Base-by-base conservation (phyloP, 768 basidiomycete species). In the Russula lepida region DNA sequence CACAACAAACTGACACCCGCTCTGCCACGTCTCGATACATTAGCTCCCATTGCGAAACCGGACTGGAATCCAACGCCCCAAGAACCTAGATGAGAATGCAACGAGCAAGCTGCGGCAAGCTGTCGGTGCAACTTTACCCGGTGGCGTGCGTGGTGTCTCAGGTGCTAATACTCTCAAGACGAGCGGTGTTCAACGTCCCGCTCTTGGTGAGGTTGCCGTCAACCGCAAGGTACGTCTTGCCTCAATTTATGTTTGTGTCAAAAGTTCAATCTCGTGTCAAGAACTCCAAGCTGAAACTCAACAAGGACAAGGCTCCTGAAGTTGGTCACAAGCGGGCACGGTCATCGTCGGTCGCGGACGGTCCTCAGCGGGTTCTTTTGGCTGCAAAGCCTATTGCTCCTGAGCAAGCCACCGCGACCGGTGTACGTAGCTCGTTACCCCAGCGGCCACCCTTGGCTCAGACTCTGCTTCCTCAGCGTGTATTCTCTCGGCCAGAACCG, bases 21-120 rank as follows among this genome's bases (percentile, higher is more conserved):
- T 52, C 43, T 39, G 56, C 53, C 56, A 51, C 59, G 55, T 67
- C 41, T 53, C 9, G 17, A 8, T 43, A 33, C 19, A 43, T 48
- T 56, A 91, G 88, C 71, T 85, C 68, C 83, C 86, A 59, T 77
- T 84, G 75, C 85, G 89, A 68, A 74, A 76, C 64, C 83, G 89
- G 67, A 74, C 80, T 50, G 76, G 83, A 66, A 75, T 81, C 66
- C 84, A 84, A 71, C 86, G 88, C 68, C 60, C 71, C 59, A 81
- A 78, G 71, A 89, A 86, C 72, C 82, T 75, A 63, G 89, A 91
- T 71, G 89, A 91, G 76, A 90, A 92, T 69, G 86, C 88, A 52
- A 80, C 79, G 68, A 82, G 80, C 67, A 82, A 77, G 73, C 85
- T 78, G 37, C 85, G 88, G 61, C 85, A 88, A 67, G 66, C 78